These are phyloP conservation scores for Trametes sp. DNA, from an alignment of 1,284 basidiomycete genomes.

Conservation along the genomic window DNA sequence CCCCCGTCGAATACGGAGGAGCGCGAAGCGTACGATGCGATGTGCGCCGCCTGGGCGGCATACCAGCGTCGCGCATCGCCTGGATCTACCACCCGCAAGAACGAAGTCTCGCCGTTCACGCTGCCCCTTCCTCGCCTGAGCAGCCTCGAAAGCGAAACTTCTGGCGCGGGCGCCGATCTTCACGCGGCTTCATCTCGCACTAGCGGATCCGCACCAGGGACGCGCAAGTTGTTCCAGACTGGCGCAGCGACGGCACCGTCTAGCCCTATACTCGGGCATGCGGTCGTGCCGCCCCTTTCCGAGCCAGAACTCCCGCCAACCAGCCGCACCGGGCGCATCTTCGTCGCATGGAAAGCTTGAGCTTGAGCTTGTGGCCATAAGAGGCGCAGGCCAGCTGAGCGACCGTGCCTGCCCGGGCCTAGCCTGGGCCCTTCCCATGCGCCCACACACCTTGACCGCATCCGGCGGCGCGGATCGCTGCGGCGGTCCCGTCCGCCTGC, in stretches of 20 bases:
- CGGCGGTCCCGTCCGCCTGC: conserved; percentile 15
- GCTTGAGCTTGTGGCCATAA: conserved; percentile 7
- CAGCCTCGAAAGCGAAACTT: conserved; percentile 1
- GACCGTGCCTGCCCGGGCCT: conserved; percentile 5
- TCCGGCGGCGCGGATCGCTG: conserved; percentile 14
- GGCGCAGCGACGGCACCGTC: conserved; percentile 4
- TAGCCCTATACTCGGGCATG: conserved; percentile 3
- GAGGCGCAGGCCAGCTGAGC: background rate
- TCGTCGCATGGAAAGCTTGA: conserved; percentile 33
- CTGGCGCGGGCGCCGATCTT: background rate
- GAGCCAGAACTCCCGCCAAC: conserved; percentile 17
- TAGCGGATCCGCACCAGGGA: conserved; percentile 12
- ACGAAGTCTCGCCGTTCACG: conserved; percentile 4
- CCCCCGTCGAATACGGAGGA: conserved; percentile 46
- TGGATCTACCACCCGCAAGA: conserved; percentile 13
- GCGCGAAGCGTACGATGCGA: conserved; percentile 60
- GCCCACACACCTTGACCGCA: background rate
- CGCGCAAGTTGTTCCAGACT: conserved; percentile 11
- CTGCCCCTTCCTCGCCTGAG: conserved; percentile 12
- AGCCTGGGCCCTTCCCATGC: conserved; percentile 12
- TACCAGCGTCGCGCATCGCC: conserved; percentile 37
- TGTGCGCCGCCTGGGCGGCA: conserved; percentile 61
- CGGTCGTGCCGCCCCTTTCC: conserved; percentile 7
- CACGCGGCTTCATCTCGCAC: conserved; percentile 5
- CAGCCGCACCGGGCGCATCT: conserved; percentile 31